A percentile compares a stretch with the other conserved stretches of the same genome.
Conservation (phyloP, 257 asterid species). For the Solanum sparsipilum region DNA sequence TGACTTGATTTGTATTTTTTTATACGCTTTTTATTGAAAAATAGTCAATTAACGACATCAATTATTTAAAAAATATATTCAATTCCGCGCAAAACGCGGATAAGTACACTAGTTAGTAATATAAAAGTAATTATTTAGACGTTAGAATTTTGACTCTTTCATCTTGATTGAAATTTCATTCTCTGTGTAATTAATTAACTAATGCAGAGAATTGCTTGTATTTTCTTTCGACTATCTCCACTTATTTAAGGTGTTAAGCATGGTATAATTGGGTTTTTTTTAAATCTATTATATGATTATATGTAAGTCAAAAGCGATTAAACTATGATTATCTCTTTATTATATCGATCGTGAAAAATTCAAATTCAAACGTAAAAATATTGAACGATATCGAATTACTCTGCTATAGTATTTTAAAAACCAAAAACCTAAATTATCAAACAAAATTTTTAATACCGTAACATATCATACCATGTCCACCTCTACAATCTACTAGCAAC, state of each 20-base stretch:
- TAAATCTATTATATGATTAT: background rate
- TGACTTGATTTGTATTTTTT: too few species aligned
- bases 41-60: too few species aligned
- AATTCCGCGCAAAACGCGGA: too few species aligned
- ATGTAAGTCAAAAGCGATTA: background rate
- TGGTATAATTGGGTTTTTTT: background rate
- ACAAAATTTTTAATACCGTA: too few species aligned
- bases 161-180: background rate
- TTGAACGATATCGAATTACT: accelerated
- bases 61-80: too few species aligned
- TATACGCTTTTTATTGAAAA: too few species aligned
- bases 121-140: background rate
- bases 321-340: background rate
- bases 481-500: background rate
- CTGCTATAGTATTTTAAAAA: too few species aligned
- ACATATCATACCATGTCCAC: background rate
- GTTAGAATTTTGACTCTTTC: background rate
- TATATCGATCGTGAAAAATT: too few species aligned
- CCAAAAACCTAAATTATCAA: too few species aligned
- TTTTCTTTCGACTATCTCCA: background rate
- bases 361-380: too few species aligned
- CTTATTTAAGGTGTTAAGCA: background rate
- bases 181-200: background rate
- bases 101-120: background rate
- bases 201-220: background rate